Conservation (phyloP, 306 rosid genomes). For the Amphicarpaea edgeworthii region DNA sequence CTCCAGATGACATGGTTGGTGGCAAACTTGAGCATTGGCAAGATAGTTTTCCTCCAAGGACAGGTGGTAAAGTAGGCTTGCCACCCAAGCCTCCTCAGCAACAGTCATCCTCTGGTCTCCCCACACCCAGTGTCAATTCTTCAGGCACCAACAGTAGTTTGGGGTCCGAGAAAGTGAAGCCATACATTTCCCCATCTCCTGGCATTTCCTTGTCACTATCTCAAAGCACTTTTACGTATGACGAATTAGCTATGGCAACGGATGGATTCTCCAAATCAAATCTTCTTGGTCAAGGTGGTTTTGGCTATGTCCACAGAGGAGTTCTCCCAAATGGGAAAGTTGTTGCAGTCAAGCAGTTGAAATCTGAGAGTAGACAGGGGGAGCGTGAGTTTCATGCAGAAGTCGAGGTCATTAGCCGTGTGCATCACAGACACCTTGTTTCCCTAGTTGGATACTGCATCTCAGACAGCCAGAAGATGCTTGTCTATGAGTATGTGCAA, state of each 20-base stretch:
- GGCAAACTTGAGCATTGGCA: slow-evolving; percentile 50
- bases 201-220: slow-evolving; percentile 49
- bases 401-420: slow-evolving; percentile 71
- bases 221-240: slow-evolving; percentile 58
- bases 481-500: slow-evolving; percentile 69
- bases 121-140: slow-evolving; percentile 40
- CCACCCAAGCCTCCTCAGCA: slow-evolving; percentile 37
- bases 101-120: background rate
- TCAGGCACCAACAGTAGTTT: slow-evolving; percentile 25
- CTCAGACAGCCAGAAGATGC: slow-evolving; percentile 60
- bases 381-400: slow-evolving; percentile 78
- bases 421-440: slow-evolving; percentile 78
- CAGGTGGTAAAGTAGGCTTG: slow-evolving; percentile 25
- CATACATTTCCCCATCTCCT: slow-evolving; percentile 38
- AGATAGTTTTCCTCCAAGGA: slow-evolving; percentile 36
- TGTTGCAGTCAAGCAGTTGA: slow-evolving; percentile 72
- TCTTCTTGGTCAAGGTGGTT: slow-evolving; percentile 77
- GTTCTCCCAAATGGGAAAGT: slow-evolving; percentile 68
- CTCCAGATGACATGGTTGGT: slow-evolving; percentile 51
- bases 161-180: slow-evolving; percentile 48
- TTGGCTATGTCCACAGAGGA: slow-evolving; percentile 75
- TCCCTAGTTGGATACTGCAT: slow-evolving; percentile 69
- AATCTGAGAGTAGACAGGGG: slow-evolving; percentile 67
- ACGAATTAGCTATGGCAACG: slow-evolving; percentile 63
- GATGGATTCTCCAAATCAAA: slow-evolving; percentile 59